Evolutionary conservation across 768 basidiomycete genomes (phyloP).

Genomic region (Amanita muscaria): DNA sequence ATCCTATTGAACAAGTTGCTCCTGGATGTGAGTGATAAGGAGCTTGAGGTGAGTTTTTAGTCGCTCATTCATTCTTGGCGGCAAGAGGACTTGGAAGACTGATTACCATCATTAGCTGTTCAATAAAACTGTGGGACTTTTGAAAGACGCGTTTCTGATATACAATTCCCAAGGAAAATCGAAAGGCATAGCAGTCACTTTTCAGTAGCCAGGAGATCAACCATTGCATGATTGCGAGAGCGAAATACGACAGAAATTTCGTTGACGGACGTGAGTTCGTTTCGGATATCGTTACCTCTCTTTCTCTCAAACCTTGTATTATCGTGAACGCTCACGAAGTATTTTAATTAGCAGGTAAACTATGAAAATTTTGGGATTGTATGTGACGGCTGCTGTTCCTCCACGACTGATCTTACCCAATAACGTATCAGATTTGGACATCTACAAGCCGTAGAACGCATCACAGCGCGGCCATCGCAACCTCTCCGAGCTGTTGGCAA

Average conservation of each 20-base stretch:
- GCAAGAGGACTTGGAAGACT: not conserved
- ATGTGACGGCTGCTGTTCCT: slow-evolving; percentile 27
- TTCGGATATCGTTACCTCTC: slow-evolving; percentile 2
- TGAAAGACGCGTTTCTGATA: slow-evolving; percentile 61
- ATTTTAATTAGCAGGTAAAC: slow-evolving; percentile 37
- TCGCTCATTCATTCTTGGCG: no score
- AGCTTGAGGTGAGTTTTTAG: slow-evolving; percentile 57
- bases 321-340: not conserved
- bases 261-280: slow-evolving; percentile 50
- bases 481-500: slow-evolving; percentile 5
- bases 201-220: slow-evolving; percentile 54
- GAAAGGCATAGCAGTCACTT: slow-evolving; percentile 74
- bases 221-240: slow-evolving; percentile 46
- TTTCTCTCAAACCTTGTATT: not conserved
- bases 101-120: slow-evolving; percentile 37
- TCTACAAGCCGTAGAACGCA: slow-evolving; percentile 88
- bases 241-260: slow-evolving; percentile 69
- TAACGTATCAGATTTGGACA: slow-evolving; percentile 77
- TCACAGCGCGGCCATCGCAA: slow-evolving; percentile 55
- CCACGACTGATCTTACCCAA: slow-evolving; percentile 43
- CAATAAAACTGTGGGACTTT: slow-evolving; percentile 64
- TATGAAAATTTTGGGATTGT: slow-evolving; percentile 57
- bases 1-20: slow-evolving; percentile 61
- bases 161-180: slow-evolving; percentile 70
- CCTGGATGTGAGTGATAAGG: slow-evolving; percentile 56